These are phyloP conservation scores for Cymodocea nodosa DNA, from an alignment of 116 monocot genomes.

Conservation along the genomic window DNA sequence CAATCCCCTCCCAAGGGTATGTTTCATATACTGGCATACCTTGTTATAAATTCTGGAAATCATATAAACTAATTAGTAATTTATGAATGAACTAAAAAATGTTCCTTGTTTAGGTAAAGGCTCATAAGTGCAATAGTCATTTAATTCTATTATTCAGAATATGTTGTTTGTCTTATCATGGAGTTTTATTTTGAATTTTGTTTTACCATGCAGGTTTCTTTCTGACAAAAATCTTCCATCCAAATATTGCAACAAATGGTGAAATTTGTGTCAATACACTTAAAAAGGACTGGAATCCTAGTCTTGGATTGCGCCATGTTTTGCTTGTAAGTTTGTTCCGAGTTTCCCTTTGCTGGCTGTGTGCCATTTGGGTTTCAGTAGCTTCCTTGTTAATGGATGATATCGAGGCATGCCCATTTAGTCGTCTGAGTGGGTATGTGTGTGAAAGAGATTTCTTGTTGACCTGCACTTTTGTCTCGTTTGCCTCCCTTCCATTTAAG, in stretches of 20 bases:
- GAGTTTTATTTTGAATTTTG: neutral
- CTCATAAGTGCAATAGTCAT: too few species aligned
- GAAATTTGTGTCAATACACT: constrained; percentile 73
- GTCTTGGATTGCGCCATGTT: constrained; percentile 48
- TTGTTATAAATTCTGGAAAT: neutral
- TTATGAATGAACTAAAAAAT: neutral
- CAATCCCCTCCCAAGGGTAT: constrained; percentile 66
- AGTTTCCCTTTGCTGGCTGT: neutral
- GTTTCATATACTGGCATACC: neutral
- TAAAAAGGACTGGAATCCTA: constrained; percentile 75
- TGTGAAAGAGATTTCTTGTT: too few species aligned
- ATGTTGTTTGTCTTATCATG: neutral
- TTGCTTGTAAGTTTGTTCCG: constrained; percentile 36
- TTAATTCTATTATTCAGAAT: too few species aligned
- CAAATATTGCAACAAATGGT: constrained; percentile 56
- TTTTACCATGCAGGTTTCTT: constrained; percentile 38
- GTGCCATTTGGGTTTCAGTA: neutral
- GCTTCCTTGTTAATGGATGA: neutral
- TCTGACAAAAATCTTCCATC: constrained; percentile 66
- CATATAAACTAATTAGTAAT: neutral
- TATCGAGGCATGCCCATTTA: too few species aligned
- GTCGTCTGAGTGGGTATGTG: too few species aligned
- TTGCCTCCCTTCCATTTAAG: too few species aligned
- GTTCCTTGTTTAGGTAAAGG: neutral
- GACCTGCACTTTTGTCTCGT: too few species aligned